Conservation (phyloP, 768 basidiomycete genomes). For the Lactarius deliciosus region DNA sequence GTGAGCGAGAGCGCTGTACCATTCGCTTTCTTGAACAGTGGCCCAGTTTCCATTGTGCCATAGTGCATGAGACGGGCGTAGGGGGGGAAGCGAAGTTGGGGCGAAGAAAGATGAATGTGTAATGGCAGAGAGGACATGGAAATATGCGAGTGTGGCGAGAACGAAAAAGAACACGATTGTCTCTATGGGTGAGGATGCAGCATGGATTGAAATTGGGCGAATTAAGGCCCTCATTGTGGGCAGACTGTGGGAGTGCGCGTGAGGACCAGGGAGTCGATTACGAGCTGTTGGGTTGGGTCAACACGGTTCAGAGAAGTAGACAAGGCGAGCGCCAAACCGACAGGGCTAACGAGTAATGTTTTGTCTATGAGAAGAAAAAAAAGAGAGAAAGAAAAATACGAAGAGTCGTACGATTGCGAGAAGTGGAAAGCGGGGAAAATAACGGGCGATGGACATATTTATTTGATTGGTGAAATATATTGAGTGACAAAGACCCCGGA, state of each 20-base stretch:
- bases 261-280: conserved; percentile 14
- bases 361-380: conserved; percentile 17
- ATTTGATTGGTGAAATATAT: conserved; percentile 17
- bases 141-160: conserved; percentile 90
- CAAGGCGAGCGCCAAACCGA: not conserved
- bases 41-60: conserved; percentile 62
- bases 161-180: conserved; percentile 89
- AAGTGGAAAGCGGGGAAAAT: conserved; percentile 20
- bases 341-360: conserved; percentile 1
- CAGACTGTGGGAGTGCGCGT: conserved; percentile 8
- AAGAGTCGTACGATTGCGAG: conserved; percentile 18
- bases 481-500: conserved; percentile 28
- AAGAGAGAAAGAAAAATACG: not conserved
- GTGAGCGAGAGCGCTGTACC: conserved; percentile 41
- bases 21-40: conserved; percentile 53
- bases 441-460: conserved; percentile 22
- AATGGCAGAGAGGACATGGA: conserved; percentile 87
- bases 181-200: conserved; percentile 79
- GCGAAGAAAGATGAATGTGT: conserved; percentile 84
- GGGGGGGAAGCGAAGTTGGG: conserved; percentile 46
- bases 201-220: conserved; percentile 67
- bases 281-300: conserved; percentile 5
- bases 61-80: conserved; percentile 57
- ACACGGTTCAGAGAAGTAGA: not conserved
- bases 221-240: conserved; percentile 57